phyloP scores from a whole-genome alignment of 208 protist genomes.

The Trichomonas vaginalis region DNA sequence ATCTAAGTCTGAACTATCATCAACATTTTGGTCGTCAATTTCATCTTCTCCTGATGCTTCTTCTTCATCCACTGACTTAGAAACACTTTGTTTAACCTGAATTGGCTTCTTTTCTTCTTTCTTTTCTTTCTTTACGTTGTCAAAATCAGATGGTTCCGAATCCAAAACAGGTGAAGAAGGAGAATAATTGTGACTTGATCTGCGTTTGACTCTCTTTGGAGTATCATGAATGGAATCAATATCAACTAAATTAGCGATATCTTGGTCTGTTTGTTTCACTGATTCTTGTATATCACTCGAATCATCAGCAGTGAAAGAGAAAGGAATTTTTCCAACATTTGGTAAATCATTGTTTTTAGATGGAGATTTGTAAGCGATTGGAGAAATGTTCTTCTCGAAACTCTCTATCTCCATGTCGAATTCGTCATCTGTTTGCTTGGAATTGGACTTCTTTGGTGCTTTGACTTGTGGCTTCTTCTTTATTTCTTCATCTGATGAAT shows the following conservation, averaged over 20 bases:
- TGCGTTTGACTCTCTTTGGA: not conserved
- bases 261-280: too few relatives aligned
- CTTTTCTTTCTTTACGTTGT: not conserved
- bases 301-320: not conserved
- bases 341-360: not conserved
- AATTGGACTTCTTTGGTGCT: not conserved
- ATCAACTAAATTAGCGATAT: too few relatives aligned
- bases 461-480: not conserved
- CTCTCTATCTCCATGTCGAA: not conserved
- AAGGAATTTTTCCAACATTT: not conserved
- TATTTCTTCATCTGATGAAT: not conserved
- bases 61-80: not conserved
- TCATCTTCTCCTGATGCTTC: not conserved
- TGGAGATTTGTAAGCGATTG: not conserved
- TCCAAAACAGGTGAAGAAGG: not conserved
- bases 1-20: not conserved
- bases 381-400: not conserved
- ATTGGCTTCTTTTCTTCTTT: not conserved
- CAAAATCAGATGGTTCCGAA: not conserved
- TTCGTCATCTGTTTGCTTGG: not conserved
- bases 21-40: not conserved
- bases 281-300: not conserved
- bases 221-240: not conserved
- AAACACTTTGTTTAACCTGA: too few relatives aligned
- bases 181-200: not conserved